Percentiles rank a stretch among this genome's conserved stretches.
phyloP scores from a whole-genome alignment of 108 stramenopile genomes.

The Aureococcus anophagefferens region DNA sequence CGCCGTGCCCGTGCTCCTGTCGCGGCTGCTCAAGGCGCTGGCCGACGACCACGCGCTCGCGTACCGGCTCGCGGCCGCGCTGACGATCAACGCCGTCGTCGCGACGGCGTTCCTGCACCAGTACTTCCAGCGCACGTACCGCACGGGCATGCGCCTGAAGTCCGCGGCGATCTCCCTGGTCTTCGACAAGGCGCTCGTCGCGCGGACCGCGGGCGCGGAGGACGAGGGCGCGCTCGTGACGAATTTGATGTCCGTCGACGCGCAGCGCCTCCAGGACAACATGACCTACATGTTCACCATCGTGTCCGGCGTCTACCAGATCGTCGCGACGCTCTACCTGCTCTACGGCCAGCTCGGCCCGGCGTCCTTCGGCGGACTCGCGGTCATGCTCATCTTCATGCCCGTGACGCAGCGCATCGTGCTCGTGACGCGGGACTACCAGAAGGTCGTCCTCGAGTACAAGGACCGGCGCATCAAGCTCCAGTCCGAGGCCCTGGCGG shows the following conservation, averaged over 20 bases:
- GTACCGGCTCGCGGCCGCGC: constrained; percentile 6
- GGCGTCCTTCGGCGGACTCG: constrained; percentile 64
- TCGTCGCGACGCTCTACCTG: constrained; percentile 63
- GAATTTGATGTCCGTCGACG: constrained; percentile 86
- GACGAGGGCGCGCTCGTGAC: constrained; percentile 59
- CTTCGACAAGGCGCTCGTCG: constrained; percentile 67
- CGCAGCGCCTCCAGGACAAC: constrained; percentile 64
- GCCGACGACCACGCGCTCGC: background rate
- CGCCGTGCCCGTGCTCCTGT: constrained; percentile 32
- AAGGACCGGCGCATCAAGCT: constrained; percentile 72
- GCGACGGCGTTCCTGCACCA: constrained; percentile 63
- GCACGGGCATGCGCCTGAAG: constrained; percentile 67
- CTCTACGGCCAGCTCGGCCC: constrained; percentile 66
- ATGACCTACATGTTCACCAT: constrained; percentile 70
- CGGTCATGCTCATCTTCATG: constrained; percentile 67
- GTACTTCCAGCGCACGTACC: constrained; percentile 85
- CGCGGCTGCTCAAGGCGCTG: background rate
- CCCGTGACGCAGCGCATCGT: constrained; percentile 67
- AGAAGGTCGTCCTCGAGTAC: constrained; percentile 66
- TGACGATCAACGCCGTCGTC: constrained; percentile 4
- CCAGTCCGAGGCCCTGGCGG: constrained; percentile 67
- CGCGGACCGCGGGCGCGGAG: constrained; percentile 6
- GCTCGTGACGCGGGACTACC: constrained; percentile 48
- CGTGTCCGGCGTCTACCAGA: constrained; percentile 70
- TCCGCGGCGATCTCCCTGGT: constrained; percentile 67